Evolutionary conservation across 345 rosid genomes (phyloP), one percentile per base, ranked within the genome.

Genomic region (Citrus sp.): DNA sequence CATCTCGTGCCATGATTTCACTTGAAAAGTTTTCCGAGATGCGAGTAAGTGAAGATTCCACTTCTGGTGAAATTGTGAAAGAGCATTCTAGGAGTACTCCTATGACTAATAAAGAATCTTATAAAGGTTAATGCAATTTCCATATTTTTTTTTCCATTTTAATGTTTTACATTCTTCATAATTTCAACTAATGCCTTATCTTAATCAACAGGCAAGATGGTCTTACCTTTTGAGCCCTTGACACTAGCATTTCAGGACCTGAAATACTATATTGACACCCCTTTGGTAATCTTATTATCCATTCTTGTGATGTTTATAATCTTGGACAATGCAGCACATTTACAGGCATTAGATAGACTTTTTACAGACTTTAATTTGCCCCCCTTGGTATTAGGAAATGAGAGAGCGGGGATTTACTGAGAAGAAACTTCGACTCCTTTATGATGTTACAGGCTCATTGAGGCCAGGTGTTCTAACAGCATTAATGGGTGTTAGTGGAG

Each of bases 401-500:
- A 86, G 81, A 80, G 85, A 80, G 76, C 75, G 80, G 76, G 93
- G 92, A 5, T 85, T 78, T 81, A 56, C 77, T 8, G 46, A 80
- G 74, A 90, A 87, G 73, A 92, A 79, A 73, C 78, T 93, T 25
- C 93, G 82, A 67, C 91, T 95, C 59, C 95, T 94, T 78, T 80
- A 87, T 55, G 86, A 86, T 32, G 82, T 93, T 37, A 88, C 87
- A 0, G 97, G 97, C 28, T 84, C 88, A 27, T 92, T 92, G 76
- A 87, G 90, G 59, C 97, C 98, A 6, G 97, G 98, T 3, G 82
- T 93, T 82, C 89, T 93, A 32, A 90, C 97, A 7, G 94, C 94
- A 27, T 74, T 94, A 80, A 94, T 94, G 98, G 95, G 98, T 22
- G 89, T 89, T 28, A 93, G 92, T 56, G 98, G 98, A 71, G 98